Percentiles rank a stretch among this genome's conserved stretches.
These are phyloP conservation scores for Rhodotorula sp. DNA, from an alignment of 1,284 basidiomycete genomes.

Conservation along the genomic window DNA sequence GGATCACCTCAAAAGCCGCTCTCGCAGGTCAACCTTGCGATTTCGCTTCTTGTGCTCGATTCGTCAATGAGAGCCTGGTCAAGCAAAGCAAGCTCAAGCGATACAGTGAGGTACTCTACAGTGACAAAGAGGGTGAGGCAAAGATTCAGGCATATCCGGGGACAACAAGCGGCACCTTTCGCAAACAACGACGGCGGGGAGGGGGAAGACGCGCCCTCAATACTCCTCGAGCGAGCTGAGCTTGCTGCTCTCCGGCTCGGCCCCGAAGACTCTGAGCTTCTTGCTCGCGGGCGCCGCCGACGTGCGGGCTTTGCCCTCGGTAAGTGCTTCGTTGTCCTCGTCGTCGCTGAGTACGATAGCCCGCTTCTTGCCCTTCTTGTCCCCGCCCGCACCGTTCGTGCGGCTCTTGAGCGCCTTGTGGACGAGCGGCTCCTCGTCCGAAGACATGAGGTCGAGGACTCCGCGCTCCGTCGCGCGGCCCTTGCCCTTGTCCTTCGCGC, in stretches of 20 bases:
- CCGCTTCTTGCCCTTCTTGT: slow-evolving; percentile 14
- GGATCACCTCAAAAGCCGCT: too few relatives aligned
- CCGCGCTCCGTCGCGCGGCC: background rate
- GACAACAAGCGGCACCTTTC: background rate
- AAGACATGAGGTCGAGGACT: background rate
- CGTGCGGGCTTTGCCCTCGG: background rate
- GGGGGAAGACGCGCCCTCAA: background rate
- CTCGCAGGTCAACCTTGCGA: too few relatives aligned
- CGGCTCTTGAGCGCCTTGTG: background rate
- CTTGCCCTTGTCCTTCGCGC: background rate
- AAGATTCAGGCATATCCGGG: too few relatives aligned
- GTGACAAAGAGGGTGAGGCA: too few relatives aligned
- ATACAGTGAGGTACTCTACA: too few relatives aligned
- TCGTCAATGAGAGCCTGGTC: too few relatives aligned
- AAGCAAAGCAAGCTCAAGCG: too few relatives aligned
- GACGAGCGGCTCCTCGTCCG: background rate
- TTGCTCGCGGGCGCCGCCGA: background rate
- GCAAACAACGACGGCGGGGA: background rate
- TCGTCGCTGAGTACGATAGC: background rate
- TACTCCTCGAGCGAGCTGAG: background rate
- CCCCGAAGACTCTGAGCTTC: background rate
- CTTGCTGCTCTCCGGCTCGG: background rate
- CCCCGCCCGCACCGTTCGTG: too few relatives aligned
- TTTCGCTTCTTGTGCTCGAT: too few relatives aligned
- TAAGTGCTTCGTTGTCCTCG: background rate